phyloP scores from a whole-genome alignment of 208 protist species.

The Acanthamoeba triangularis region DNA sequence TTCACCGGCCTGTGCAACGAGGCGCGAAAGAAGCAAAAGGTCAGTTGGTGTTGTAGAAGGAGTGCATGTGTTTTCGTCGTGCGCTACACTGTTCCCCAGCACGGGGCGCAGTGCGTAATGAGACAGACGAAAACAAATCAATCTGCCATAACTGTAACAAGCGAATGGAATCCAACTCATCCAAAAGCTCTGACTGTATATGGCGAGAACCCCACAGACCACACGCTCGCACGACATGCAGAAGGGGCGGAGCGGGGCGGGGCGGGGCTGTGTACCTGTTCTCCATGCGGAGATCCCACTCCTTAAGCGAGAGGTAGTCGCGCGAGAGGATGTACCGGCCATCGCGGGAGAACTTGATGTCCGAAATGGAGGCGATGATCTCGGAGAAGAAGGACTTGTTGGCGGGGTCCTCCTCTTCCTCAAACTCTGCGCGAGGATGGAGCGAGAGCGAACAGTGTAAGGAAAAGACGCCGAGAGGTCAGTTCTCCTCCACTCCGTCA shows the following conservation, averaged over 20 bases:
- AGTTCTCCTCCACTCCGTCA: neutral
- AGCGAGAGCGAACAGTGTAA: neutral
- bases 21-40: neutral
- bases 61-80: neutral
- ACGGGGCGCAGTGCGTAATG: neutral
- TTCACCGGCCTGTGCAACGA: conserved; percentile 87
- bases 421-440: conserved; percentile 84
- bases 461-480: neutral
- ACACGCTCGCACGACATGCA: neutral
- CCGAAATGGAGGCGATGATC: conserved; percentile 93
- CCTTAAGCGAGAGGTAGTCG: conserved; percentile 94
- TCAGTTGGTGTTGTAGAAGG: neutral
- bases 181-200: neutral
- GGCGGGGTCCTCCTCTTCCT: conserved; percentile 90
- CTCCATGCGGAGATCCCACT: conserved; percentile 94
- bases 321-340: conserved; percentile 93
- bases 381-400: conserved; percentile 95
- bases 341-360: conserved; percentile 93
- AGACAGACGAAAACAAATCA: neutral
- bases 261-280: neutral
- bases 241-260: neutral
- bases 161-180: neutral
- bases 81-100: neutral
- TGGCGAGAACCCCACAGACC: neutral
- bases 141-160: neutral